Conservation (phyloP, 2,329 filamentous ascomycete species). For the Fusarium nisikadoi region DNA sequence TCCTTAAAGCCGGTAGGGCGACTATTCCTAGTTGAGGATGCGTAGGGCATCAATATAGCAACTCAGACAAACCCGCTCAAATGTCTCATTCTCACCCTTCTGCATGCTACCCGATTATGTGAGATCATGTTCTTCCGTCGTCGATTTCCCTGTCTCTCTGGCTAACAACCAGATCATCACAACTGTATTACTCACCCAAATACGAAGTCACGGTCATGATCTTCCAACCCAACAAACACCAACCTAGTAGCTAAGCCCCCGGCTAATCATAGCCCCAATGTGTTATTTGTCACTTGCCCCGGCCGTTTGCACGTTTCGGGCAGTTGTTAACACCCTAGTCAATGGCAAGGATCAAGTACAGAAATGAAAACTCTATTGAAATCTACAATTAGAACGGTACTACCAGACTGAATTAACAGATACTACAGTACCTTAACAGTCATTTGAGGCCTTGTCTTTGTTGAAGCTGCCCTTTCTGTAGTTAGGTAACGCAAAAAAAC, state of each 20-base stretch:
- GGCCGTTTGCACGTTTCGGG: constrained; percentile 5
- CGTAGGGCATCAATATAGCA: neutral
- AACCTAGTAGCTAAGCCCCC: constrained; percentile 29
- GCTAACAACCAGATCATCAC: neutral
- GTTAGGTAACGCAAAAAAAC: constrained; percentile 11
- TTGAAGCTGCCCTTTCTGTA: constrained; percentile 1
- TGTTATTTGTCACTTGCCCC: neutral
- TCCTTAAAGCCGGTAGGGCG: neutral
- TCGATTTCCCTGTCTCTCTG: neutral
- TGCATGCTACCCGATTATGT: constrained; percentile 16
- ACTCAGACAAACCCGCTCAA: neutral
- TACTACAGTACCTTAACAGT: neutral
- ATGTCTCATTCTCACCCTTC: neutral
- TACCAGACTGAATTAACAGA: neutral
- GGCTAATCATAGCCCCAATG: constrained; percentile 22
- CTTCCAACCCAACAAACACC: constrained; percentile 1
- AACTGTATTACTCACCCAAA: neutral
- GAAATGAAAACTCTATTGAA: neutral
- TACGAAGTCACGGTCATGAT: neutral
- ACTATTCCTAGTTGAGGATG: neutral
- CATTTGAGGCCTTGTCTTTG: neutral
- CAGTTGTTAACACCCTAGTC: neutral
- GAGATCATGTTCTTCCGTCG: neutral
- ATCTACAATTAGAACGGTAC: neutral
- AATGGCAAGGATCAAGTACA: neutral